These are phyloP conservation scores for Ustilago shanxiensis DNA, from an alignment of 1,284 basidiomycete species.

Conservation along the genomic window DNA sequence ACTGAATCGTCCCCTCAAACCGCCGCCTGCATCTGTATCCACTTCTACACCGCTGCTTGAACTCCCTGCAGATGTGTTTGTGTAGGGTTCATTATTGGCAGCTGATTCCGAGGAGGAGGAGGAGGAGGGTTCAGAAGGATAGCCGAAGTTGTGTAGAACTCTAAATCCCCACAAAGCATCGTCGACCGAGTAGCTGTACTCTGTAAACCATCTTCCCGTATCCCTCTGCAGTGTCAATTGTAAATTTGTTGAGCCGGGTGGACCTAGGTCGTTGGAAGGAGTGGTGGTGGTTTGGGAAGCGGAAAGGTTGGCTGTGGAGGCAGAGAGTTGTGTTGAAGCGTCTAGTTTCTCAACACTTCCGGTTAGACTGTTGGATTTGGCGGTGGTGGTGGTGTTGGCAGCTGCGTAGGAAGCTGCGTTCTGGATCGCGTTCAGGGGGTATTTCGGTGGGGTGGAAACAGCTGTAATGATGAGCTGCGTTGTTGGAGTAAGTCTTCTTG, in stretches of 20 bases:
- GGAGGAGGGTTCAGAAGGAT: not conserved
- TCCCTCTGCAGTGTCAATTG: constrained; percentile 92
- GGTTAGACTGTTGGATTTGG: not conserved
- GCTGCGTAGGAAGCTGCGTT: constrained; percentile 8
- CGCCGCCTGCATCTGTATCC: constrained; percentile 73
- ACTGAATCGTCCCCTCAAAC: constrained; percentile 87
- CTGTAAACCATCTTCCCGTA: constrained; percentile 89
- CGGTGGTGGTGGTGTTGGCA: not conserved
- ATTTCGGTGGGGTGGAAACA: constrained; percentile 64
- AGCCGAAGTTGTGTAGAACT: constrained; percentile 89
- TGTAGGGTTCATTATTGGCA: no score
- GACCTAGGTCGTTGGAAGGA: constrained; percentile 27
- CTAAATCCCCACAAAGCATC: constrained; percentile 92
- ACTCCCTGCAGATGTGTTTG: not conserved
- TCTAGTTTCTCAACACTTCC: constrained; percentile 17
- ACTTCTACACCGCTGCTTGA: constrained; percentile 72
- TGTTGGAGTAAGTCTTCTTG: constrained; percentile 77
- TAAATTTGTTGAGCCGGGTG: constrained; percentile 71
- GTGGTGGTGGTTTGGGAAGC: constrained; percentile 4
- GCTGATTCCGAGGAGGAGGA: not conserved
- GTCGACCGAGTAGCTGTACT: constrained; percentile 93
- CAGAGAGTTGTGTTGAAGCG: constrained; percentile 10
- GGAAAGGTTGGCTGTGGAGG: constrained; percentile 1
- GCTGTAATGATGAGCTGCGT: constrained; percentile 70
- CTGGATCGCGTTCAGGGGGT: constrained; percentile 49